Conservation (phyloP, 345 rosid species). For the Jatropha curcas region DNA sequence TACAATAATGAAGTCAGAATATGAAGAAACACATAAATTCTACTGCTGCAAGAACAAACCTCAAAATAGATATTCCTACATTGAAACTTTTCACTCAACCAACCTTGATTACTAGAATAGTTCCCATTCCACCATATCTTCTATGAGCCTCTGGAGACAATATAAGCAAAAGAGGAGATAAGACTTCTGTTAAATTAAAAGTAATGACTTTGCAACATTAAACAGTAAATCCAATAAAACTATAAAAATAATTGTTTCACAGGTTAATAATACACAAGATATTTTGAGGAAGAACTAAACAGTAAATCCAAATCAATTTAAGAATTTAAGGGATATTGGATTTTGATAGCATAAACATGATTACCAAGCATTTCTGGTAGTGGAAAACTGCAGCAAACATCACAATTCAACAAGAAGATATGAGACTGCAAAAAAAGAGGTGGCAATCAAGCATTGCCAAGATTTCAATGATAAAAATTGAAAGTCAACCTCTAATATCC, state of each 20-base stretch:
- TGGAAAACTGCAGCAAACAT: slow-evolving; percentile 92
- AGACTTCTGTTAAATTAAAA: slow-evolving; percentile 8
- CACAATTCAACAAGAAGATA: slow-evolving; percentile 74
- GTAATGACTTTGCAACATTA: neutral
- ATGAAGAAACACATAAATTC: neutral
- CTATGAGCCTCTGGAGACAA: slow-evolving; percentile 59
- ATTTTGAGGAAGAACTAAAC: neutral
- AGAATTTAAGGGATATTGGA: slow-evolving; percentile 5
- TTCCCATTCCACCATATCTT: slow-evolving; percentile 76
- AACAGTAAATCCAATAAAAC: neutral
- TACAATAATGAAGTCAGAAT: neutral
- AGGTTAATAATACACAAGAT: neutral
- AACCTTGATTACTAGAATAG: slow-evolving; percentile 86
- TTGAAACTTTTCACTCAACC: neutral
- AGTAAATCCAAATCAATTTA: neutral
- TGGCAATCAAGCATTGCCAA: slow-evolving; percentile 9
- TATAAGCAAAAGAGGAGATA: slow-evolving; percentile 19
- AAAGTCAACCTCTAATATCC: neutral
- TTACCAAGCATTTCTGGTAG: slow-evolving; percentile 76
- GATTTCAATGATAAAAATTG: neutral
- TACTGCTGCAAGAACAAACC: neutral
- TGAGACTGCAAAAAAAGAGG: slow-evolving; percentile 59
- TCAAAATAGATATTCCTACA: neutral
- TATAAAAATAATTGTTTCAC: neutral
- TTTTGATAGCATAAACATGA: neutral